Base-by-base conservation (phyloP, 2,329 filamentous ascomycete genomes). In the Aspergillus fructus region DNA sequence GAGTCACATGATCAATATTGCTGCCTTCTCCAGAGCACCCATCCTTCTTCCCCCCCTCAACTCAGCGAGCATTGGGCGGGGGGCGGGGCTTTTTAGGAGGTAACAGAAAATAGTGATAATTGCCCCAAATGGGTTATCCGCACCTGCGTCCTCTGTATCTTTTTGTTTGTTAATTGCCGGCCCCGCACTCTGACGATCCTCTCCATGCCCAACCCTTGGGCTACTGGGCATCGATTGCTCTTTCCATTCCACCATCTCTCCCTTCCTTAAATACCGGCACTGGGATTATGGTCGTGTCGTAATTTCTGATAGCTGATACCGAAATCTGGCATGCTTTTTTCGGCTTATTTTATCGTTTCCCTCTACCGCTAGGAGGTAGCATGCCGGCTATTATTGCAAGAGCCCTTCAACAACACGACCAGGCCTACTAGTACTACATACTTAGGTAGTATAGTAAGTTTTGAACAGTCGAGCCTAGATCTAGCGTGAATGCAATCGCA, bases 151-250 rank as follows among this genome's bases (percentile, higher is more conserved):
- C 23, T 37, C 30, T 21, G 30, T 40, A 30, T 30, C 27, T 30
- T 30, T 30, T 9, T 21, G 21, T 15, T 12, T 41, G 13, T n/a
- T 27, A 15, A 19, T 47, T 37, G 37, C 47, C 43, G 19, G 41
- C 12, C 21, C 47, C 11, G 41, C 39, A 24, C 9, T 13, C 17
- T 24, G 12, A 24, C 15, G n/a, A 30, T 53, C 37, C 12, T 24
- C 33, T 52, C 33, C 13, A 53, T 54, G 55, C 55, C 55, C 55
- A 58, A 54, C 39, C 30, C 39, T 58, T 53, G 55, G 55, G 55
- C 50, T 53, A 53, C 55, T 53, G 55, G 55, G 55, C 55, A 58
- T 58, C 55, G 45, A 53, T 41, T 6, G 30, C 13, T n/a, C 23
- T 30, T 23, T n/a, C 11, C 39, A 53, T 49, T 17, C 45, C 43